A percentile compares a stretch with the other conserved stretches of the same genome.
phyloP scores from a whole-genome alignment of 164 flowering plant species.

The Vitis amurensis region DNA sequence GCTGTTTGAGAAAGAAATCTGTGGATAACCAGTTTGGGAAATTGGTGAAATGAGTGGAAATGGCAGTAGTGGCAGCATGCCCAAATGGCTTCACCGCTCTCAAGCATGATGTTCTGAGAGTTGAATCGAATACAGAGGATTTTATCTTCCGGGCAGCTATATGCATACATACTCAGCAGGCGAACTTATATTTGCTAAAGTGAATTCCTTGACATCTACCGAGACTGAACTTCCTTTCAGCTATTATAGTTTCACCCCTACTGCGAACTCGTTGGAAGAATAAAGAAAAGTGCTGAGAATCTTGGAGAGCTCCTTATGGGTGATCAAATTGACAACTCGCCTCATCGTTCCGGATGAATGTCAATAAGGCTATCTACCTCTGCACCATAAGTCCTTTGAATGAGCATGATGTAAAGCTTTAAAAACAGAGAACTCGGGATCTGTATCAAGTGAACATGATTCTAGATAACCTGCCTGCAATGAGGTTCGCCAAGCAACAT shows the following conservation, averaged over 20 bases:
- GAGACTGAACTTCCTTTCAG: slow-evolving; percentile 36
- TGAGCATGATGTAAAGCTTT: slow-evolving; percentile 26
- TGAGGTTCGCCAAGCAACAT: slow-evolving; percentile 34
- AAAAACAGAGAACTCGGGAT: slow-evolving; percentile 33
- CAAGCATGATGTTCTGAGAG: no score
- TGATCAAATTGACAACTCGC: slow-evolving; percentile 38
- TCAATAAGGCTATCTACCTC: slow-evolving; percentile 27
- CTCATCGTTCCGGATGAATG: slow-evolving; percentile 30
- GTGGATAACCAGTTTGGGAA: no score
- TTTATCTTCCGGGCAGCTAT: slow-evolving; percentile 35
- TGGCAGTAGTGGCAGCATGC: no score
- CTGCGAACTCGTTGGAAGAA: slow-evolving; percentile 17
- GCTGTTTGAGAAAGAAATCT: no score
- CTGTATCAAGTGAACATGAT: slow-evolving; percentile 55
- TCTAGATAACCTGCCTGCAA: slow-evolving; percentile 46
- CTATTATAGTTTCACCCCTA: slow-evolving; percentile 29
- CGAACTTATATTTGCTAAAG: slow-evolving; percentile 22
- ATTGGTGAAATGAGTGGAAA: no score
- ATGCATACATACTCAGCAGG: slow-evolving; percentile 29
- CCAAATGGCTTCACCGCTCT: no score
- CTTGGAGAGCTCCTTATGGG: slow-evolving; percentile 39
- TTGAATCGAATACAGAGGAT: slow-evolving; percentile 15
- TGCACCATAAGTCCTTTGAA: slow-evolving; percentile 25
- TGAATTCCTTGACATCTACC: slow-evolving; percentile 36
- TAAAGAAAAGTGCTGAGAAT: slow-evolving; percentile 36